Conservation (phyloP, 495 filamentous ascomycete species). For the Tuber aestivum region DNA sequence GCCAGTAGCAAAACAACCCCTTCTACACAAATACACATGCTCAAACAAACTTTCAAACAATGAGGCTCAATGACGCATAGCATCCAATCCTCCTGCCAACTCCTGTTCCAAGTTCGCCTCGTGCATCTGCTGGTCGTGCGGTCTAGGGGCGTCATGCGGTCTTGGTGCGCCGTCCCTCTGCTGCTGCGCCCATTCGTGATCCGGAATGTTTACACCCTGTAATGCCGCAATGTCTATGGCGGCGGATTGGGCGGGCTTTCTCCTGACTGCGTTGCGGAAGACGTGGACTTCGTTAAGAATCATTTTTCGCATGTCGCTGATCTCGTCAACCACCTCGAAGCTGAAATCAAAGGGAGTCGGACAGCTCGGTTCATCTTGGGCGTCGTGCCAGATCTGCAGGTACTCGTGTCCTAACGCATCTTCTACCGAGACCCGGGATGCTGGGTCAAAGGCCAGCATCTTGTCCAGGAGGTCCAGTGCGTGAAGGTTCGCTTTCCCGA, state of each 20-base stretch:
- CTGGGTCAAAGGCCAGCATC: slow-evolving; percentile 96
- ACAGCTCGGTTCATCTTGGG: slow-evolving; percentile 87
- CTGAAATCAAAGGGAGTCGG: slow-evolving; percentile 94
- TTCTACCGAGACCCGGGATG: slow-evolving; percentile 84
- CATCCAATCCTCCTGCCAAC: slow-evolving; percentile 74
- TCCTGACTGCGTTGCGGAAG: slow-evolving; percentile 72
- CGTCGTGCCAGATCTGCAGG: slow-evolving; percentile 96
- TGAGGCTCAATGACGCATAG: slow-evolving; percentile 42
- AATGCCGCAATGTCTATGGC: slow-evolving; percentile 45
- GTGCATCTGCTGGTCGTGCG: slow-evolving; percentile 44
- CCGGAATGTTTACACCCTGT: slow-evolving; percentile 58
- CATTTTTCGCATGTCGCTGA: slow-evolving; percentile 91
- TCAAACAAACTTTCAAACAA: slow-evolving; percentile 12
- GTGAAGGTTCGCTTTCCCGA: slow-evolving; percentile 92
- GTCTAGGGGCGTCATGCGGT: slow-evolving; percentile 63
- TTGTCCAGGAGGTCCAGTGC: slow-evolving; percentile 89
- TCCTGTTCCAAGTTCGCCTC: slow-evolving; percentile 68
- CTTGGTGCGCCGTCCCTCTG: slow-evolving; percentile 77
- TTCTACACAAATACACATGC: slow-evolving; percentile 13
- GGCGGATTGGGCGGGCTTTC: slow-evolving; percentile 52
- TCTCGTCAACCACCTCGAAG: slow-evolving; percentile 92
- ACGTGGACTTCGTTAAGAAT: slow-evolving; percentile 84
- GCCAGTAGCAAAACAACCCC: background rate
- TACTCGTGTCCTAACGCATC: slow-evolving; percentile 92
- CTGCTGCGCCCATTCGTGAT: slow-evolving; percentile 62